These are phyloP conservation scores for Alternaria sp. DNA, from an alignment of 2,329 filamentous ascomycete genomes.

Conservation along the genomic window DNA sequence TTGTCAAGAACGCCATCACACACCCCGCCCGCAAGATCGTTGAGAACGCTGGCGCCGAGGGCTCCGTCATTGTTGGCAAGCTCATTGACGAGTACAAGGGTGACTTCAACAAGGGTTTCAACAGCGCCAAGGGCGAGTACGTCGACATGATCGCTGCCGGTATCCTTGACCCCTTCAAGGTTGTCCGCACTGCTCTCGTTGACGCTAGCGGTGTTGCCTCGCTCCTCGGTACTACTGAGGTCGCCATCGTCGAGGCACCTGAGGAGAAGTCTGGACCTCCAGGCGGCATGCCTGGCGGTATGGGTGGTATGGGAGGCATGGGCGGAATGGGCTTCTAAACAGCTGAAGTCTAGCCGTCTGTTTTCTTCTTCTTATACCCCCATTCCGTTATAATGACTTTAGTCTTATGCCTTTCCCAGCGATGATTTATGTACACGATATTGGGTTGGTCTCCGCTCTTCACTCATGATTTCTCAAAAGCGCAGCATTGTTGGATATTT, in stretches of 20 bases:
- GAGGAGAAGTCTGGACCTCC: slow-evolving; percentile 76
- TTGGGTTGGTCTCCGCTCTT: slow-evolving; percentile 48
- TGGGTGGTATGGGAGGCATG: slow-evolving; percentile 54
- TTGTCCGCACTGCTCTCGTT: slow-evolving; percentile 92
- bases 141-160: slow-evolving; percentile 97
- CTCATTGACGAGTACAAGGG: slow-evolving; percentile 88
- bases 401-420: slow-evolving; percentile 39
- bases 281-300: slow-evolving; percentile 65
- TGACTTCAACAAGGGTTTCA: slow-evolving; percentile 98
- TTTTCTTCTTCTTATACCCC: slow-evolving; percentile 39
- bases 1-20: slow-evolving; percentile 98
- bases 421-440: slow-evolving; percentile 44
- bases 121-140: slow-evolving; percentile 96
- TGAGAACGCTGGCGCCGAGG: slow-evolving; percentile 96
- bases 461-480: slow-evolving; percentile 47
- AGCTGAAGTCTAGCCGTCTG: slow-evolving; percentile 22
- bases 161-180: slow-evolving; percentile 99
- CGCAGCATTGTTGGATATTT: slow-evolving; percentile 42
- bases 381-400: slow-evolving; percentile 43
- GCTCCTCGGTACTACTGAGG: slow-evolving; percentile 95
- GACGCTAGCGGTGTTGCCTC: slow-evolving; percentile 97
- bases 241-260: slow-evolving; percentile 93
- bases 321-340: slow-evolving; percentile 70
- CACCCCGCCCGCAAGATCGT: slow-evolving; percentile 93
- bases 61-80: slow-evolving; percentile 96